A percentile compares a stretch with the other conserved stretches of the same genome.
Evolutionary conservation across 257 asterid genomes (phyloP).

Genomic region (Lycium ferocissimum): DNA sequence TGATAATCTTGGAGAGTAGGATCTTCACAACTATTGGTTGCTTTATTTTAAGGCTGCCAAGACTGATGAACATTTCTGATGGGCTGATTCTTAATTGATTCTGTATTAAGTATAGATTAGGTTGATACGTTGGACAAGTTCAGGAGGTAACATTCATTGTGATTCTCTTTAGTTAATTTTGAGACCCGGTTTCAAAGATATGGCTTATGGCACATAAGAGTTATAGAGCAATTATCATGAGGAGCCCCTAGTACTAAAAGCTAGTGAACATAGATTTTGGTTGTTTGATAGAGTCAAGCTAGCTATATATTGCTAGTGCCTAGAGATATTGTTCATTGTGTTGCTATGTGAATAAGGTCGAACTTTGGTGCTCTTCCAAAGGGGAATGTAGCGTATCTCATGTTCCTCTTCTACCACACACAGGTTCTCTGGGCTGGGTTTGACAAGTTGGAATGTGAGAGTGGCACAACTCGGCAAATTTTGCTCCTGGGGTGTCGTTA

Average conservation of each 20-base stretch:
- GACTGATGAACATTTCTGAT: background rate
- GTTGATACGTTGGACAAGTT: background rate
- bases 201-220: conserved; percentile 1
- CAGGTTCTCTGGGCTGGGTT: conserved; percentile 91
- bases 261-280: background rate
- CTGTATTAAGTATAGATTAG: background rate
- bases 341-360: conserved; percentile 16
- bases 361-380: background rate
- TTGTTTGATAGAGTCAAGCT: background rate
- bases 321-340: background rate
- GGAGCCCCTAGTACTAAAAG: background rate
- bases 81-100: background rate
- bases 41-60: background rate
- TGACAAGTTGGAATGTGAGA: conserved; percentile 55
- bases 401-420: conserved; percentile 33
- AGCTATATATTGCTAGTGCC: background rate
- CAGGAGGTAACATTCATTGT: background rate
- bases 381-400: conserved; percentile 23
- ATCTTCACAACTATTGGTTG: background rate
- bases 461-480: conserved; percentile 45
- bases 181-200: background rate
- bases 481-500: conserved; percentile 71
- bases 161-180: background rate
- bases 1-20: background rate
- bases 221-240: background rate